These are phyloP conservation scores for Aureoboletus auriporus DNA, from an alignment of 768 basidiomycete genomes.

Conservation along the genomic window DNA sequence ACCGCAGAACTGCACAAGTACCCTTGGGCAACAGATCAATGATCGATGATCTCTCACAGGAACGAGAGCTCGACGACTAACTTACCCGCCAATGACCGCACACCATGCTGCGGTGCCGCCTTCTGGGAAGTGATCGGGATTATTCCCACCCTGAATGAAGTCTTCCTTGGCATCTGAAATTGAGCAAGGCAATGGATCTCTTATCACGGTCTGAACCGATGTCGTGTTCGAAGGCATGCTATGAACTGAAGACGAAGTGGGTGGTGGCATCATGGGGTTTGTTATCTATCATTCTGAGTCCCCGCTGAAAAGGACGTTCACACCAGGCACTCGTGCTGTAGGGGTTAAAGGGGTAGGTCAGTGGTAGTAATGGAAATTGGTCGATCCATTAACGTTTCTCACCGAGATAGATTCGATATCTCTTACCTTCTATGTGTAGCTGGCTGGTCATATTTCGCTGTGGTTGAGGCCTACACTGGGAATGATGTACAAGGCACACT, in stretches of 20 bases:
- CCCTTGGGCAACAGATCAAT: slow-evolving; percentile 4
- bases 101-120: slow-evolving; percentile 28
- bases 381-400: too few species aligned
- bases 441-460: too few species aligned
- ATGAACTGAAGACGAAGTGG: not conserved
- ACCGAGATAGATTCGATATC: too few species aligned
- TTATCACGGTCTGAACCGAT: not conserved
- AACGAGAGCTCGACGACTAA: not conserved
- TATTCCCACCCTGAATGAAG: not conserved
- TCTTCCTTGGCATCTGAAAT: not conserved
- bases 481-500: too few species aligned
- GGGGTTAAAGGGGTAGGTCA: too few species aligned
- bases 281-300: too few species aligned
- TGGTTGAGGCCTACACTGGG: too few species aligned
- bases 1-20: slow-evolving; percentile 30
- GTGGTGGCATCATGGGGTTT: too few species aligned
- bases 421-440: too few species aligned
- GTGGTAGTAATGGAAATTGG: too few species aligned
- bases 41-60: not conserved
- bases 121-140: slow-evolving; percentile 20
- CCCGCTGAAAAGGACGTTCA: too few species aligned
- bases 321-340: too few species aligned
- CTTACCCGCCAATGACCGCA: slow-evolving; percentile 22
- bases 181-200: not conserved
- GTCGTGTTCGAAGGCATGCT: slow-evolving; percentile 5